phyloP scores from a whole-genome alignment of 306 rosid species.

The Ormosia semicastrata region DNA sequence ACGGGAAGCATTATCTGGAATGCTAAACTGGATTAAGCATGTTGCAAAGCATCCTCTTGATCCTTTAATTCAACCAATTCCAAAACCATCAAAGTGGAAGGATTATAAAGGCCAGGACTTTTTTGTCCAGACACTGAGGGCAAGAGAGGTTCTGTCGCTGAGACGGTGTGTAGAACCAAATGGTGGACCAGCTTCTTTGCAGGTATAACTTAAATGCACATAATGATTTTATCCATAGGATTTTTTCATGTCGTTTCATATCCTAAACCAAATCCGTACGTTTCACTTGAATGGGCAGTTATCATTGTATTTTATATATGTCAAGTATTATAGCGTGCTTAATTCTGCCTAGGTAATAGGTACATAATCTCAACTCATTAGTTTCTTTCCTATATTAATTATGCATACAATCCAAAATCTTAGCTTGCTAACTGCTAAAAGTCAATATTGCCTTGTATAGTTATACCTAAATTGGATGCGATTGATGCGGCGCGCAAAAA shows the following conservation, averaged over 20 bases:
- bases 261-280: background rate
- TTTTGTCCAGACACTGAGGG: slow-evolving; percentile 59
- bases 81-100: slow-evolving; percentile 66
- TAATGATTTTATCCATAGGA: background rate
- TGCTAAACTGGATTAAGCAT: slow-evolving; percentile 70
- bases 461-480: background rate
- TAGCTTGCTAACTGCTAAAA: slow-evolving; percentile 16
- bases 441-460: background rate
- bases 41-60: slow-evolving; percentile 51
- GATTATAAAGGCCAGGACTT: slow-evolving; percentile 40
- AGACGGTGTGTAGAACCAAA: slow-evolving; percentile 39
- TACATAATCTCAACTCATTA: background rate
- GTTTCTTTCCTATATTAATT: slow-evolving; percentile 30
- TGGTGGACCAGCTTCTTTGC: slow-evolving; percentile 45
- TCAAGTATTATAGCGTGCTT: background rate
- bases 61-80: slow-evolving; percentile 47
- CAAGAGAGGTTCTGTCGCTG: slow-evolving; percentile 48
- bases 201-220: slow-evolving; percentile 50
- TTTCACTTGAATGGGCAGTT: slow-evolving; percentile 13
- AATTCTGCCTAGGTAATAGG: background rate
- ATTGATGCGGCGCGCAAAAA: background rate
- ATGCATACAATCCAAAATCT: background rate
- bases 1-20: slow-evolving; percentile 53
- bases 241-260: slow-evolving; percentile 9
- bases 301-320: slow-evolving; percentile 13